phyloP scores from a whole-genome alignment of 1,139 yeast genomes.

The Tardiomyces depauwii region DNA sequence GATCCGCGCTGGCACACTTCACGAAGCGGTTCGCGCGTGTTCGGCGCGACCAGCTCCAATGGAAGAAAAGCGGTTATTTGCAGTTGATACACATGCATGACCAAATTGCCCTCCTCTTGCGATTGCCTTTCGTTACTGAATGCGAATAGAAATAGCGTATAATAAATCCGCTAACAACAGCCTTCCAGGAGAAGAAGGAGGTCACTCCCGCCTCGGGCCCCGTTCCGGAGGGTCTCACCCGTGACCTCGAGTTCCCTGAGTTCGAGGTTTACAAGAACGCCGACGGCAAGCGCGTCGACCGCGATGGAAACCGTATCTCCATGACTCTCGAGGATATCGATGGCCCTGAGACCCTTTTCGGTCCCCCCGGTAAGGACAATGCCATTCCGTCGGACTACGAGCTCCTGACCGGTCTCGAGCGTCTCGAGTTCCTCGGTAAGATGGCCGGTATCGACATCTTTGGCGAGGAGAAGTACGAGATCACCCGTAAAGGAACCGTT shows the following conservation, averaged over 20 bases:
- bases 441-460: slow-evolving; percentile 93
- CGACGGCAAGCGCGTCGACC: slow-evolving; percentile 5
- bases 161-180: not conserved
- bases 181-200: not conserved
- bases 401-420: slow-evolving; percentile 97
- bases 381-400: slow-evolving; percentile 87
- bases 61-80: too few species aligned
- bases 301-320: slow-evolving; percentile 43
- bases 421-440: slow-evolving; percentile 91
- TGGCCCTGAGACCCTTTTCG: slow-evolving; percentile 72
- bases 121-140: too few species aligned
- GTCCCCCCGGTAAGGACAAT: slow-evolving; percentile 67
- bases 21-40: too few species aligned
- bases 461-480: slow-evolving; percentile 80
- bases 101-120: too few species aligned
- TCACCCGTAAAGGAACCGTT: slow-evolving; percentile 84
- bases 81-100: too few species aligned
- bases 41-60: too few species aligned
- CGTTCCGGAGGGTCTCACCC: too few species aligned
- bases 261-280: slow-evolving; percentile 1
- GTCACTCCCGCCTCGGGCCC: too few species aligned
- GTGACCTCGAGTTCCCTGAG: not conserved
- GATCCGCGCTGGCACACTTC: too few species aligned
- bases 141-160: too few species aligned
- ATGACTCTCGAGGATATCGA: slow-evolving; percentile 62